Evolutionary conservation across 225 moss, liverwort and hornwort species (phyloP).

Genomic region (Straminergon stramineum): DNA sequence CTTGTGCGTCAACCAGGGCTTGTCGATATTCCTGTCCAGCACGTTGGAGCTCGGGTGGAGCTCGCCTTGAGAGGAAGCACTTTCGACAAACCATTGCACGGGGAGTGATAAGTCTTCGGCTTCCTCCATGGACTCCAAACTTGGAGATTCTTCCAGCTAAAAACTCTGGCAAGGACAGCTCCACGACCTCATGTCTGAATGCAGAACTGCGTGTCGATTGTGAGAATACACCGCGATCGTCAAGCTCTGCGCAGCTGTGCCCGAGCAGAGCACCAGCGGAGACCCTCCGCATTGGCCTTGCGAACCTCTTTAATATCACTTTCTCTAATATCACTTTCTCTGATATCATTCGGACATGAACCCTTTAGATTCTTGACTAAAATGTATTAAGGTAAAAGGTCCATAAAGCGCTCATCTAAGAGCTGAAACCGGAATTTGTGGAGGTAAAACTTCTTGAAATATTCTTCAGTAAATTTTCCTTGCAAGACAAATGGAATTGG

Average conservation of each 20-base stretch:
- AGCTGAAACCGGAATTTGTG: no score
- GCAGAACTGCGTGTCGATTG: background rate
- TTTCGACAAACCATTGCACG: slow-evolving; percentile 17
- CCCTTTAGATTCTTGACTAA: background rate
- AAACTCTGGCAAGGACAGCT: background rate
- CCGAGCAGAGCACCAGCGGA: background rate
- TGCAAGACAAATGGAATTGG: no score
- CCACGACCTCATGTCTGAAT: background rate
- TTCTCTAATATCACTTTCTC: background rate
- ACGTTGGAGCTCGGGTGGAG: slow-evolving; percentile 4
- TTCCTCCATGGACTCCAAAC: slow-evolving; percentile 1
- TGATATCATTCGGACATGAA: background rate
- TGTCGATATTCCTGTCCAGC: background rate
- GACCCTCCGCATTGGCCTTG: background rate
- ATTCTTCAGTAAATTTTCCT: no score
- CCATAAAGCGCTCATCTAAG: no score
- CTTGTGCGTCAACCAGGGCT: slow-evolving; percentile 21
- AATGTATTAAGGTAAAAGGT: no score
- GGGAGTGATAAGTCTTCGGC: background rate
- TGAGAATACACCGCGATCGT: background rate
- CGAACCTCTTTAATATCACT: background rate
- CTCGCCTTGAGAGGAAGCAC: slow-evolving; percentile 20
- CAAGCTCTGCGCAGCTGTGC: no score
- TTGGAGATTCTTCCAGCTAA: background rate
- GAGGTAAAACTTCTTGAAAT: no score